Base-by-base conservation (phyloP, 129 eudicot genomes). In the Heracleum sosnowskyi region DNA sequence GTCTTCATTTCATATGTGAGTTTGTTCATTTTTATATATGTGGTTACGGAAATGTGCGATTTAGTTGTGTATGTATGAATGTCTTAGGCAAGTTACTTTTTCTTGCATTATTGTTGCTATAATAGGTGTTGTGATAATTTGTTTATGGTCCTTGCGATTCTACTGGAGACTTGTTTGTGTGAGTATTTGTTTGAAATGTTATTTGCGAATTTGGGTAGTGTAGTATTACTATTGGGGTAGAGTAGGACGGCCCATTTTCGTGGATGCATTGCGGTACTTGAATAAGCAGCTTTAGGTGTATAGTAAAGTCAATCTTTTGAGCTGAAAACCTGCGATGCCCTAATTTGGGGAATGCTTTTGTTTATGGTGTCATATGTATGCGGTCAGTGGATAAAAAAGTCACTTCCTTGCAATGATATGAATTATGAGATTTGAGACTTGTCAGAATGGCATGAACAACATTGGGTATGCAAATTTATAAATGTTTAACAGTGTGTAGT, bases 1-100 rank as follows among this genome's bases (percentile, higher is more conserved):
- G 22, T 73, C 39, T 44, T 73, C 77, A 24, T 44, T n/a, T 73
- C 11, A 33, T 0, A 73, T 73, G 77, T 73, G 45, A 73, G 77
- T 71, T 35, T 26, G 41, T 20, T 36, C 22, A 20, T 20, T 20
- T 16, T 7, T 28, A 36, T 36, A 7, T 69, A 24, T 69, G 40
- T 36, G 4, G 0, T 0, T 18, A 8, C 18, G 26, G 20, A 39
- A 22, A 36, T 70, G 18, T 22, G 13, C 2, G 7, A 7, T 26
- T 11, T 13, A 24, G 24, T 34, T 36, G 70, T 37, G 10, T 37
- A 4, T 4, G 11, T 37, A 12, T 37, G 28, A 69, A 34, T 70
- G 31, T 5, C 35, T 4, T 66, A 11, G 36, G 18, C 16, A 31
- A 31, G 36, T 29, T 29, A 13, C 1, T 13, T 29, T 4, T 28